These are phyloP conservation scores for Rhizomucor miehei DNA, from an alignment of 371 early-diverging fungal species.

Conservation along the genomic window DNA sequence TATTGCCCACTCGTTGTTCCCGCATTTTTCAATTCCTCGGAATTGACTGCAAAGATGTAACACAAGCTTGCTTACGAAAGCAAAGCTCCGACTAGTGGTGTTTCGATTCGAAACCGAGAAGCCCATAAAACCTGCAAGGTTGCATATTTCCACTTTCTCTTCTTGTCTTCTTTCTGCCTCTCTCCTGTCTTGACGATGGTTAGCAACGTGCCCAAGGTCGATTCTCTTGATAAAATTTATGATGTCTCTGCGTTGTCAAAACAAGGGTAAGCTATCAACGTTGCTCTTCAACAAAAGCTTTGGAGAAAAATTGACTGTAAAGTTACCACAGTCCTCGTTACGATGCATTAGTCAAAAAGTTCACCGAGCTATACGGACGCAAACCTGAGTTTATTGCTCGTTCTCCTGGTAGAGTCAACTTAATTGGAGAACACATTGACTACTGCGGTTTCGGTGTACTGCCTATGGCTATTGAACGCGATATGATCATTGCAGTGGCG, in stretches of 20 bases:
- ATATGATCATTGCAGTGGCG: conserved; percentile 76
- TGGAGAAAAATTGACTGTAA: background rate
- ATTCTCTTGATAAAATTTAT: conserved; percentile 40
- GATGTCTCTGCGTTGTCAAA: conserved; percentile 28
- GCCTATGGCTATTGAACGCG: conserved; percentile 94
- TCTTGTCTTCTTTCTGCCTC: conserved; percentile 1
- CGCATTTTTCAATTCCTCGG: conserved; percentile 2
- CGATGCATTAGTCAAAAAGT: conserved; percentile 47
- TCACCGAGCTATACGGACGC: conserved; percentile 58
- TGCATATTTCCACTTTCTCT: conserved; percentile 1
- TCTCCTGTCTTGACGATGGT: conserved; percentile 9
- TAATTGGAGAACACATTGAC: conserved; percentile 97
- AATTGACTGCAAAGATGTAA: conserved; percentile 1
- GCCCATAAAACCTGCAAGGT: conserved; percentile 2
- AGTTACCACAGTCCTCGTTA: conserved; percentile 52
- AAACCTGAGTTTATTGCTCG: conserved; percentile 82
- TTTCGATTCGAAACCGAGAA: background rate
- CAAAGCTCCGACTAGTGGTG: conserved; percentile 6
- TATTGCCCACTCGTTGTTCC: no score
- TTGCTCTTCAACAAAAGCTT: background rate
- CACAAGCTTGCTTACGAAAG: conserved; percentile 11
- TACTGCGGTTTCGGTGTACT: conserved; percentile 92
- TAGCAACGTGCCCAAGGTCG: conserved; percentile 26
- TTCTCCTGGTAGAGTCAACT: conserved; percentile 91
- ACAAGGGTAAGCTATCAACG: conserved; percentile 32